These are phyloP conservation scores for Paraurostyla sp. DNA, from an alignment of 73 alveolate species.

Conservation along the genomic window DNA sequence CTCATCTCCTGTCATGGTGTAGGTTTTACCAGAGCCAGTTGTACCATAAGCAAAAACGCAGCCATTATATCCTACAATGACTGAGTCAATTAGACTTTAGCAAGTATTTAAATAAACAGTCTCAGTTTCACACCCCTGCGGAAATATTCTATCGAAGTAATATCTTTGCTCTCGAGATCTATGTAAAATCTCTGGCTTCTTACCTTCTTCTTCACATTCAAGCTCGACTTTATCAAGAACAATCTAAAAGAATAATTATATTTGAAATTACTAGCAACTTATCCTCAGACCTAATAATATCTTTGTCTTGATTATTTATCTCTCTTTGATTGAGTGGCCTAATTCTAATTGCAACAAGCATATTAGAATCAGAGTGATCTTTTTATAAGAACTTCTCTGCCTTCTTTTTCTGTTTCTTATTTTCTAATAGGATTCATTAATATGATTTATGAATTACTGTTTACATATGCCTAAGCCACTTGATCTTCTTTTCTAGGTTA, in stretches of 20 bases:
- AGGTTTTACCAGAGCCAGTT: slow-evolving; percentile 98
- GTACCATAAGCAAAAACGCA: slow-evolving; percentile 98
- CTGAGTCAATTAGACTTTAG: slow-evolving; percentile 86
- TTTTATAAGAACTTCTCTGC: slow-evolving; percentile 57
- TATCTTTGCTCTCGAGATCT: slow-evolving; percentile 85
- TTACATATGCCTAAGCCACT: slow-evolving; percentile 15
- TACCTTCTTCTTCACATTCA: slow-evolving; percentile 82
- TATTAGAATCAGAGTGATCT: slow-evolving; percentile 83
- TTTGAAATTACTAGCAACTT: slow-evolving; percentile 58
- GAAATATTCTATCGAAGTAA: slow-evolving; percentile 85
- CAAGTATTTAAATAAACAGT: slow-evolving; percentile 87
- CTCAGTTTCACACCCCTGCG: slow-evolving; percentile 75
- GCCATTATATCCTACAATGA: slow-evolving; percentile 93
- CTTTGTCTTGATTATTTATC: slow-evolving; percentile 47
- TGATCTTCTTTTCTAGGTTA: not conserved
- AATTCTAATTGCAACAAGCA: slow-evolving; percentile 95
- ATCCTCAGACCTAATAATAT: slow-evolving; percentile 78
- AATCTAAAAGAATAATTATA: slow-evolving; percentile 39
- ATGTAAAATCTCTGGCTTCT: slow-evolving; percentile 85
- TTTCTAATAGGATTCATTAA: not conserved
- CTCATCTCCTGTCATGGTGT: slow-evolving; percentile 95
- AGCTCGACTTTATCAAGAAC: slow-evolving; percentile 85
- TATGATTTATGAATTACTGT: not conserved
- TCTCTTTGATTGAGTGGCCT: slow-evolving; percentile 94
- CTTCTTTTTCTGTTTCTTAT: slow-evolving; percentile 24